phyloP scores from a whole-genome alignment of 2,329 filamentous ascomycete genomes.

The Aureobasidium sp. region DNA sequence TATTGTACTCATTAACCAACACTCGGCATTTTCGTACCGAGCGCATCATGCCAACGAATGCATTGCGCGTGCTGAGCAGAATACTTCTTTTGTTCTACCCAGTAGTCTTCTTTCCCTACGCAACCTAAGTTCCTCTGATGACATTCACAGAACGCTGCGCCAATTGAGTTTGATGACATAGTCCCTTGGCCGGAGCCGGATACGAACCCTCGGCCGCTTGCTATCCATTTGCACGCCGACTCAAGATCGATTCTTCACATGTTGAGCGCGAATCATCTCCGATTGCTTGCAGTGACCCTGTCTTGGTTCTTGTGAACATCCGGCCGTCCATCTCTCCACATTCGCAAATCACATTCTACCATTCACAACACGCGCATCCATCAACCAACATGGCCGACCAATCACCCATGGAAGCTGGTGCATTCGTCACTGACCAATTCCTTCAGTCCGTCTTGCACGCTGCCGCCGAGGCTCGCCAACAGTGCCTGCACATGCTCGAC shows the following conservation, averaged over 20 bases:
- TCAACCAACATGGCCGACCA: slow-evolving; percentile 1
- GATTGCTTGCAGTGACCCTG: background rate
- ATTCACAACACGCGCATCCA: background rate
- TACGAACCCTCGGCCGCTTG: background rate
- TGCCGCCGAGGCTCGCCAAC: slow-evolving; percentile 63
- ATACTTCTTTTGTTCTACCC: too few relatives aligned
- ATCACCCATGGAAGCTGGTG: slow-evolving; percentile 12
- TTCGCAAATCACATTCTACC: slow-evolving; percentile 1
- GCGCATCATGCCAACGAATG: background rate
- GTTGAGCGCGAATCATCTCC: background rate
- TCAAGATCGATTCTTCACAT: background rate
- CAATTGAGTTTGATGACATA: background rate
- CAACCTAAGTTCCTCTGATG: background rate
- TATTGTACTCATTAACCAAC: background rate
- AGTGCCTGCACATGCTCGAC: slow-evolving; percentile 52
- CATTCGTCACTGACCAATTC: slow-evolving; percentile 49
- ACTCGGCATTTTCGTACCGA: background rate
- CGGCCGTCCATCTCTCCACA: background rate
- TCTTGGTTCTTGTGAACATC: background rate
- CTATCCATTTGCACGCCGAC: background rate
- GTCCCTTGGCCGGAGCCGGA: background rate
- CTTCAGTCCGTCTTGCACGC: slow-evolving; percentile 62
- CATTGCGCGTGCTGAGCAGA: background rate
- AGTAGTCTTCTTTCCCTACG: background rate
- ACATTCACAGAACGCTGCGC: background rate